These are phyloP conservation scores for Lagerstroemia speciosa DNA, from an alignment of 345 rosid genomes.

Conservation along the genomic window DNA sequence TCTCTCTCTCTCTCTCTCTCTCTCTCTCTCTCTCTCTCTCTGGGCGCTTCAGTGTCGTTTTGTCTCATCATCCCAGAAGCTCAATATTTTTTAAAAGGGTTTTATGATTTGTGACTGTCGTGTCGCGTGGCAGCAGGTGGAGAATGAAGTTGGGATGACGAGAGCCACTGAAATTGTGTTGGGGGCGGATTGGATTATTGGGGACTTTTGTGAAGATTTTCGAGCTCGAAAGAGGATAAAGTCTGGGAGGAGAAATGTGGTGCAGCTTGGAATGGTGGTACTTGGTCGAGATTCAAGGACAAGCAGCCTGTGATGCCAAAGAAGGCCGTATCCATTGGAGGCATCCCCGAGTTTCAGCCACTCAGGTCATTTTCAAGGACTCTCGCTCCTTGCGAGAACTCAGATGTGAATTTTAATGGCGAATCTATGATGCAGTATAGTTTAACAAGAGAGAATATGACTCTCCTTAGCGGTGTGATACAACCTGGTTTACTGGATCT, in stretches of 20 bases:
- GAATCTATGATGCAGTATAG: too few species aligned
- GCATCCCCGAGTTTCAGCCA: too few species aligned
- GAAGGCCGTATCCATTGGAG: background rate
- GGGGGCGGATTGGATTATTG: slow-evolving; percentile 11
- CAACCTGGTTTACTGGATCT: too few species aligned
- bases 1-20: background rate
- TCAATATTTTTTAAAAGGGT: background rate
- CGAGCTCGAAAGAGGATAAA: slow-evolving; percentile 28
- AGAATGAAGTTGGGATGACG: slow-evolving; percentile 15
- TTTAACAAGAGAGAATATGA: too few species aligned
- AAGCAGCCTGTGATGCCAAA: background rate
- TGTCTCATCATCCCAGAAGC: background rate
- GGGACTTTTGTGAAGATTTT: background rate
- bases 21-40: background rate
- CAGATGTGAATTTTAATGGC: too few species aligned
- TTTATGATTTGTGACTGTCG: background rate
- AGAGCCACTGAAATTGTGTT: slow-evolving; percentile 41
- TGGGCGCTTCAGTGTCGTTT: background rate
- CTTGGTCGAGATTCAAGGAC: slow-evolving; percentile 14
- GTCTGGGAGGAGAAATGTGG: slow-evolving; percentile 30
- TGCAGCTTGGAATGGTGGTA: slow-evolving; percentile 28
- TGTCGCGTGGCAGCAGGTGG: slow-evolving; percentile 7
- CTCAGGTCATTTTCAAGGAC: too few species aligned
- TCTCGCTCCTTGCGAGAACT: too few species aligned
- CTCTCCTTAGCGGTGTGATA: too few species aligned